Base-by-base conservation (phyloP, 2,329 filamentous ascomycete genomes). In the Cladobotryum protrusum region DNA sequence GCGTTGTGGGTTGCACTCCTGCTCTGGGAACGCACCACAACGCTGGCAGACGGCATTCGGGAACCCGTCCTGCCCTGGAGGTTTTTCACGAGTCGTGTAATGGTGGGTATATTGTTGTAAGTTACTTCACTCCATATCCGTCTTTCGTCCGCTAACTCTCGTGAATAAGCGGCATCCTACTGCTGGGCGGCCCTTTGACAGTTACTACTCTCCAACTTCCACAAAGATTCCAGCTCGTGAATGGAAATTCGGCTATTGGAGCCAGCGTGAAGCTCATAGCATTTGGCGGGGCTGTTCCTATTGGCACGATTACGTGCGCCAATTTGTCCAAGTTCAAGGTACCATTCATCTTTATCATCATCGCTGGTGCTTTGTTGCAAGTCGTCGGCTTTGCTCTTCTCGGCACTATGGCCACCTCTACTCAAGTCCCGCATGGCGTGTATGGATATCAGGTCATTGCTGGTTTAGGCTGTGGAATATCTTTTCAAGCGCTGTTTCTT, bases 151-250 rank as follows among this genome's bases (percentile, higher is more conserved):
- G 17, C 36, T 39, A n/a, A 39, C 14, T 8, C n/a, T 39, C 36
- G 11, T n/a, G n/a, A n/a, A 20, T 5, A 9, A 41, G 37, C 8
- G 37, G 19, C 4, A 41, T 41, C 3, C 14, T 41, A 17, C 6
- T 41, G 37, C 37, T 48, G 3, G 50, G 52, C 7, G 52, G 48
- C 5, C 39, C 49, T 3, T 42, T 54, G 15, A 44, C 33, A 5
- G 49, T 53, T 2, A 49, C 47, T 11, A 45, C 42, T 3, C 51
- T 57, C 15, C 53, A 56, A 33, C 32, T 61, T 1, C 55, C 56
- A 0, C 55, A 60, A 39, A 45, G 54, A 11, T 59, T 61, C 15
- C 56, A 61, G 36, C 46, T 60, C 3, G 48, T 61, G 4, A 54
- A 58, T 18, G 56, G 54, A 2, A 17, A 18, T 3, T 41, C 37